A percentile compares a stretch with the other conserved stretches of the same genome.
Conservation (phyloP, 1,284 basidiomycete species). For the Leccinum angustisporum region DNA sequence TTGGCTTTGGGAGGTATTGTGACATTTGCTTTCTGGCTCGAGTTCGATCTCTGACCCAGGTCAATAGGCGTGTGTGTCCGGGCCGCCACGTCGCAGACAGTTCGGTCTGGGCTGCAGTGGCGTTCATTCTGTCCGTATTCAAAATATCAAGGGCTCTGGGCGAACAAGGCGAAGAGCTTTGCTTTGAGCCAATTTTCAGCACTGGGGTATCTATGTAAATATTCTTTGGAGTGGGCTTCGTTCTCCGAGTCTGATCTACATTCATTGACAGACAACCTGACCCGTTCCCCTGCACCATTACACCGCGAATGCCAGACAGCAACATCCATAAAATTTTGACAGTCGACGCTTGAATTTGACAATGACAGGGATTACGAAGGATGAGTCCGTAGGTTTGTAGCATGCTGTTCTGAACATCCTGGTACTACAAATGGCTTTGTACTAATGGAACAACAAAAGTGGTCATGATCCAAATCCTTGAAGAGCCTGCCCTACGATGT, state of each 20-base stretch:
- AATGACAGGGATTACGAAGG: background rate
- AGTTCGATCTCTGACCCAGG: background rate
- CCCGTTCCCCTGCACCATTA: constrained; percentile 25
- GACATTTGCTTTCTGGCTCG: background rate
- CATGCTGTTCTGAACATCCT: background rate
- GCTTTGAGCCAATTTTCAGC: constrained; percentile 16
- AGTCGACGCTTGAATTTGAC: background rate
- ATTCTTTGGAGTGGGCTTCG: background rate
- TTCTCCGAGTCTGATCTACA: background rate
- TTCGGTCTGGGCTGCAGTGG: constrained; percentile 26
- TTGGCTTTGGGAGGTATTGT: constrained; percentile 44
- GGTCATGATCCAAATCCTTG: background rate
- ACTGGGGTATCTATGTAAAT: constrained; percentile 15
- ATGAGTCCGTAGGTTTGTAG: background rate
- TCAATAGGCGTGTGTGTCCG: constrained; percentile 24
- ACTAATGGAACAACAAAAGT: background rate
- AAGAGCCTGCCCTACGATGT: background rate
- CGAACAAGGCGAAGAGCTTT: constrained; percentile 19
- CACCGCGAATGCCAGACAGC: constrained; percentile 2
- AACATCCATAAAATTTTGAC: constrained; percentile 6
- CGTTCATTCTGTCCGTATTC: constrained; percentile 20
- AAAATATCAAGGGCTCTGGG: constrained; percentile 20
- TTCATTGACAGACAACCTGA: constrained; percentile 17
- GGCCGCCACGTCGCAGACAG: constrained; percentile 29
- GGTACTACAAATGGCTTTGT: background rate